Base-by-base conservation (phyloP, 176 grass and related monocot genomes). In the Bonia amplexicaulis region DNA sequence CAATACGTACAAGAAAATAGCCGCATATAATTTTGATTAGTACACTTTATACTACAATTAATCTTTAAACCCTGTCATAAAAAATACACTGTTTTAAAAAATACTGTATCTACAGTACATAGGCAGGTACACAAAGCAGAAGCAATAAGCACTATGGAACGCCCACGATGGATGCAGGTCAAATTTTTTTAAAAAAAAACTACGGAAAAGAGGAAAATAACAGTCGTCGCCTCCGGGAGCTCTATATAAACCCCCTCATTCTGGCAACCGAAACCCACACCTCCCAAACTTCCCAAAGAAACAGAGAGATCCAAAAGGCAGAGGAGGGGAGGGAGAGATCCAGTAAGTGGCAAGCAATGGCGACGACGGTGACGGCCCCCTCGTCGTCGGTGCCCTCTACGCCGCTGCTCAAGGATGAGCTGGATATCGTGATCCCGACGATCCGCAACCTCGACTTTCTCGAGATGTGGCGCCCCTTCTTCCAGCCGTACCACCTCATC, bases 351-450 rank as follows among this genome's bases (percentile, higher is more conserved):
- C 17, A 7, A 39, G 85, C 84, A 62, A 91, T 91, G 89, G 89
- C 89, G 45, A 59, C 52, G 66, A 91, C 90, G 84, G 88, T 90
- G 84, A 90, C 73, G 17, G 84, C 78, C 20, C 88, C 80, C 20
- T 77, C 80, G 6, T 23, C 84, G 51, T 82, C 72, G 9, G 61
- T 80, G 12, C 94, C 91, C 6, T 83, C 79, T 54, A 91, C 87
- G 74, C 91, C 91, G 47, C 79, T 89, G 85, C 82, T 93, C 48
- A 97, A 88, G 87, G 94, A 97, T 57, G 94, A 96, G 84, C 83
- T 96, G 9, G 94, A 93, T 91, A 94, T 97, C 73, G 94, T 97
- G 73, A 97, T 97, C 79, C 94, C 94, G 73, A 94, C 94, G 66
- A 94, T 90, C 80, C 83, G 94, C 61, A 97, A 90, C 90, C 90